Percentiles rank a stretch among this genome's conserved stretches.
These are phyloP conservation scores for Tuctoria greenei DNA, from an alignment of 176 grass and related monocot species.

Conservation along the genomic window DNA sequence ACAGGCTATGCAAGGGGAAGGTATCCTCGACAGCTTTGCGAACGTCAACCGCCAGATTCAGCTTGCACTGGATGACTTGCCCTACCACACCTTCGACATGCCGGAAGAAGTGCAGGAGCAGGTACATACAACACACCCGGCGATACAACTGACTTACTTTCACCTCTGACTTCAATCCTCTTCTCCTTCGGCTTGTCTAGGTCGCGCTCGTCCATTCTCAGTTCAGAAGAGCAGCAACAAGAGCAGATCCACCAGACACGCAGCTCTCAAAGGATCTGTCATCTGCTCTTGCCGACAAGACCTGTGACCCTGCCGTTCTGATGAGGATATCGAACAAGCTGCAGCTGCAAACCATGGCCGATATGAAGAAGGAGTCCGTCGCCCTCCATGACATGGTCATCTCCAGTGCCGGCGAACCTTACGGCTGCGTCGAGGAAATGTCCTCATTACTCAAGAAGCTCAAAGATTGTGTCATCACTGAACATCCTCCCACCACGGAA, in stretches of 20 bases:
- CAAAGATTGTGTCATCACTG: slow-evolving; percentile 54
- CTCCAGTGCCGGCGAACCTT: slow-evolving; percentile 64
- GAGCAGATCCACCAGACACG: slow-evolving; percentile 44
- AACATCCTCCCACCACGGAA: slow-evolving; percentile 37
- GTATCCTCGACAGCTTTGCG: slow-evolving; percentile 41
- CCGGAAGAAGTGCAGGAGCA: slow-evolving; percentile 88
- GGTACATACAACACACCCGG: slow-evolving; percentile 40
- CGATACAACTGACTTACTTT: neutral
- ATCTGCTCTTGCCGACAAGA: slow-evolving; percentile 43
- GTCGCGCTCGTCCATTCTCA: slow-evolving; percentile 85
- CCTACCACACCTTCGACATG: slow-evolving; percentile 60
- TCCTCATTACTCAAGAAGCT: slow-evolving; percentile 88
- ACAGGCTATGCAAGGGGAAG: slow-evolving; percentile 62
- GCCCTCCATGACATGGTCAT: slow-evolving; percentile 90
- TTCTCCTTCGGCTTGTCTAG: neutral
- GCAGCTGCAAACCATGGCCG: slow-evolving; percentile 72
- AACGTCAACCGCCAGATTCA: slow-evolving; percentile 61
- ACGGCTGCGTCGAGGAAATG: slow-evolving; percentile 68
- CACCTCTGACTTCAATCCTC: neutral
- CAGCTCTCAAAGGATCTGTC: slow-evolving; percentile 58
- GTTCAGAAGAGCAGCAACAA: slow-evolving; percentile 61
- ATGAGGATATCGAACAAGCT: slow-evolving; percentile 75
- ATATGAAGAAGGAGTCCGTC: slow-evolving; percentile 80
- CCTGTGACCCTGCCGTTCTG: slow-evolving; percentile 41
- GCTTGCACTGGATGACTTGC: slow-evolving; percentile 50